phyloP scores from a whole-genome alignment of 2,329 filamentous ascomycete genomes.

The Fusarium gaditjirri region DNA sequence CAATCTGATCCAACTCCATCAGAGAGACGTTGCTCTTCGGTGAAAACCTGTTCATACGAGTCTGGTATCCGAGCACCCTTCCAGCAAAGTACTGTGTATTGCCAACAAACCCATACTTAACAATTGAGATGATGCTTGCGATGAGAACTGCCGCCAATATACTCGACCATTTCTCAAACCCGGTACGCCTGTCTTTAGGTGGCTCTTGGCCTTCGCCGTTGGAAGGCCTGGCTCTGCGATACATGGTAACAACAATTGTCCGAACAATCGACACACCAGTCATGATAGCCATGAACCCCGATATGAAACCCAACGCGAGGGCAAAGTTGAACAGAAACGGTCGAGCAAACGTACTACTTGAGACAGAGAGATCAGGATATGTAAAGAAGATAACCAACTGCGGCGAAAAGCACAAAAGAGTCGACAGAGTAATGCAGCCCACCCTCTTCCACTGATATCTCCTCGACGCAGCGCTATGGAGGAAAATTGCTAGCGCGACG shows the following conservation, averaged over 20 bases:
- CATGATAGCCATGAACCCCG: neutral
- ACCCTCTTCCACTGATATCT: neutral
- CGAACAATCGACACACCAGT: neutral
- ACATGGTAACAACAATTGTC: fast-evolving
- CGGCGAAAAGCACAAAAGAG: neutral
- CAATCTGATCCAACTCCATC: neutral
- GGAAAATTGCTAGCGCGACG: neutral
- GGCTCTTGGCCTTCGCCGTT: no score
- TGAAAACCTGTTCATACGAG: neutral
- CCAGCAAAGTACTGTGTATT: neutral
- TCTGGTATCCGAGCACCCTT: neutral
- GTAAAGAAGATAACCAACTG: neutral
- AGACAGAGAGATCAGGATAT: neutral
- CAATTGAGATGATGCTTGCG: neutral
- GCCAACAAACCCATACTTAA: neutral
- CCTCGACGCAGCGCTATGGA: neutral
- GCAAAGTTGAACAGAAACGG: neutral
- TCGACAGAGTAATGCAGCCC: neutral
- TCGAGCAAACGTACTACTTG: neutral
- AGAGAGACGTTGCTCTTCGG: neutral
- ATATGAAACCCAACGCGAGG: neutral
- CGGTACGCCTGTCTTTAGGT: fast-evolving
- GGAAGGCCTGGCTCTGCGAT: neutral
- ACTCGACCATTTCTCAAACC: neutral
- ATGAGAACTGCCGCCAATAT: neutral